phyloP scores from a whole-genome alignment of 2,329 filamentous ascomycete genomes.

The Fusarium staphyleae region DNA sequence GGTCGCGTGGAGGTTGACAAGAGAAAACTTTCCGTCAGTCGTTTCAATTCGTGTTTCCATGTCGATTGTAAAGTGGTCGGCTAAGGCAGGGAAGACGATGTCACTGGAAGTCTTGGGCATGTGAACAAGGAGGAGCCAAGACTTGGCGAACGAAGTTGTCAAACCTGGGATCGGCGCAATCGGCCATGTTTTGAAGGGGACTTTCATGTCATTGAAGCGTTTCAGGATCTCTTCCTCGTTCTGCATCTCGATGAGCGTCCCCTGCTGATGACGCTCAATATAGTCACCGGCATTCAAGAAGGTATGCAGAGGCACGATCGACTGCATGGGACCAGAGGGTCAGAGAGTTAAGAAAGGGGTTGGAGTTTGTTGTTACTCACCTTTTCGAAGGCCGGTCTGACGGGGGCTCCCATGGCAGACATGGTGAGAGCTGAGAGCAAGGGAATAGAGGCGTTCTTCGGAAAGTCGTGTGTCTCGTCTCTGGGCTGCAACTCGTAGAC shows the following conservation, averaged over 20 bases:
- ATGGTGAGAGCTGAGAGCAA: too few species aligned
- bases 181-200: constrained; percentile 40
- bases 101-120: constrained; percentile 29
- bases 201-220: constrained; percentile 37
- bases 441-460: too few species aligned
- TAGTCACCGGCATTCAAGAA: constrained; percentile 40
- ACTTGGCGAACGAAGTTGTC: constrained; percentile 41
- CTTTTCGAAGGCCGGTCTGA: background rate
- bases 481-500: too few species aligned
- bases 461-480: too few species aligned
- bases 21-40: constrained; percentile 33
- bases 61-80: constrained; percentile 43
- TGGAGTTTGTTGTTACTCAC: constrained; percentile 6
- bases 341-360: background rate
- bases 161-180: constrained; percentile 43
- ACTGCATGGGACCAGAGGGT: constrained; percentile 8
- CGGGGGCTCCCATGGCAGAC: background rate
- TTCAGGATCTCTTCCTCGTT: constrained; percentile 43
- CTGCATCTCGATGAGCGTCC: constrained; percentile 45
- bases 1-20: constrained; percentile 37
- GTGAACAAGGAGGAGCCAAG: constrained; percentile 46
- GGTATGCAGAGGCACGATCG: constrained; percentile 18
- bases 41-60: constrained; percentile 34
- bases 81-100: constrained; percentile 38
- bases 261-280: constrained; percentile 41